A percentile compares a stretch with the other conserved stretches of the same genome.
Conservation (phyloP, 768 basidiomycete genomes). For the Lentinus tigrinus region DNA sequence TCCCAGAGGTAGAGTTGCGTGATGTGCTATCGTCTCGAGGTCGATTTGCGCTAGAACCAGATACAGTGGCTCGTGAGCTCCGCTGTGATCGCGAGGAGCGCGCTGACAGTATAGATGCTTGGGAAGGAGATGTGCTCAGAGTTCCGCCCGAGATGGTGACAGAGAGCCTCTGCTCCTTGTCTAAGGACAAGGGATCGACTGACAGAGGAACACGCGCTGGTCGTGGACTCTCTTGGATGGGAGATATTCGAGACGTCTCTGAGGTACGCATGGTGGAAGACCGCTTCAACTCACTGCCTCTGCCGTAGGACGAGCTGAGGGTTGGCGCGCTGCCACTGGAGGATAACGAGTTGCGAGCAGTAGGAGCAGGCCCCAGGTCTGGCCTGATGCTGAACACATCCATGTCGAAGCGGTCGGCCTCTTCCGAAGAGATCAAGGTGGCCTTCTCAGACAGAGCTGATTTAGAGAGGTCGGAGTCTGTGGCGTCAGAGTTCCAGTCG, state of each 20-base stretch:
- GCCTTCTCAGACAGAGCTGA: not conserved
- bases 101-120: slow-evolving; percentile 60
- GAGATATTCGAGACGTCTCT: slow-evolving; percentile 46
- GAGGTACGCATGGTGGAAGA: slow-evolving; percentile 42
- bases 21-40: slow-evolving; percentile 29
- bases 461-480: not conserved
- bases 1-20: slow-evolving; percentile 35
- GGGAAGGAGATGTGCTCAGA: slow-evolving; percentile 63
- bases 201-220: slow-evolving; percentile 51
- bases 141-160: slow-evolving; percentile 22
- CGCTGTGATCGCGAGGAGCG: slow-evolving; percentile 45
- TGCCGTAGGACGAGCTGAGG: slow-evolving; percentile 32
- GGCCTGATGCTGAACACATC: slow-evolving; percentile 59
- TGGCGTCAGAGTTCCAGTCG: slow-evolving; percentile 14
- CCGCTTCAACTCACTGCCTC: slow-evolving; percentile 33
- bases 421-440: slow-evolving; percentile 38
- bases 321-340: slow-evolving; percentile 40
- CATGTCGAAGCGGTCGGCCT: slow-evolving; percentile 74
- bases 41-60: slow-evolving; percentile 18
- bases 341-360: slow-evolving; percentile 38
- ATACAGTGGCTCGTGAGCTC: slow-evolving; percentile 37
- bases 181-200: slow-evolving; percentile 30
- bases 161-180: slow-evolving; percentile 19
- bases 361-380: slow-evolving; percentile 33
- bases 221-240: slow-evolving; percentile 73